Conservation (phyloP, 148 eudicot species). For the Cornus kousa region DNA sequence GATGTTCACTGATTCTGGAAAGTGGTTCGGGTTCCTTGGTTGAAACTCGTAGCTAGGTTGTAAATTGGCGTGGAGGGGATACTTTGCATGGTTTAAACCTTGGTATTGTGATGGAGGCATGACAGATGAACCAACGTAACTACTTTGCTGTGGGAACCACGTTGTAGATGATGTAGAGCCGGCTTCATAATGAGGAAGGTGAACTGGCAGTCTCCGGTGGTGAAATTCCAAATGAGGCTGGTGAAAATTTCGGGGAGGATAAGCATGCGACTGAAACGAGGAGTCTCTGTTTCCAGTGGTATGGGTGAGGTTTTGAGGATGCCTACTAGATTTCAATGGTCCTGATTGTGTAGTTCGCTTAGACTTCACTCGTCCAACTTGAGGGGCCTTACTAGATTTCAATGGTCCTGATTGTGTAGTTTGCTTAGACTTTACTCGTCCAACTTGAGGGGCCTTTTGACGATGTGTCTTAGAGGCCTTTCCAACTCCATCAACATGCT, state of each 20-base stretch:
- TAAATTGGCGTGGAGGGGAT: conserved; percentile 1
- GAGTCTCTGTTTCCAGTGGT: conserved; percentile 4
- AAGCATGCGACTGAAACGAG: conserved; percentile 9
- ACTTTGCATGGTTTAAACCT: conserved; percentile 12
- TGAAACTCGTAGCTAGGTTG: neutral
- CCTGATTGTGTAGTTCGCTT: neutral
- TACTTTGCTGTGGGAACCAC: conserved; percentile 11
- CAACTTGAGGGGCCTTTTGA: conserved; percentile 11
- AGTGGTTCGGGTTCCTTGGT: conserved; percentile 10
- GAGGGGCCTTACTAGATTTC: conserved; percentile 18
- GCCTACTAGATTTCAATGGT: conserved; percentile 23
- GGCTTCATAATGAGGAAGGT: neutral
- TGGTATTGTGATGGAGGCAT: conserved; percentile 8
- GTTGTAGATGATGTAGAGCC: conserved; percentile 10
- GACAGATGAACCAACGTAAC: neutral
- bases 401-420: conserved; percentile 3
- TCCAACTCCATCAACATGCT: conserved; percentile 15
- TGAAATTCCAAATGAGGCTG: conserved; percentile 15
- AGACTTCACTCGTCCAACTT: conserved; percentile 18
- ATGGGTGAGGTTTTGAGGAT: conserved; percentile 10
- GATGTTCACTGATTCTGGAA: neutral
- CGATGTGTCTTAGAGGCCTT: conserved; percentile 15
- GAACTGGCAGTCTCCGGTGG: conserved; percentile 16
- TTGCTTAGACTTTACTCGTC: conserved; percentile 19
- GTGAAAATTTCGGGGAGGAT: conserved; percentile 29